Base-by-base conservation (phyloP, 306 rosid species). In the Dryas alaskensis region DNA sequence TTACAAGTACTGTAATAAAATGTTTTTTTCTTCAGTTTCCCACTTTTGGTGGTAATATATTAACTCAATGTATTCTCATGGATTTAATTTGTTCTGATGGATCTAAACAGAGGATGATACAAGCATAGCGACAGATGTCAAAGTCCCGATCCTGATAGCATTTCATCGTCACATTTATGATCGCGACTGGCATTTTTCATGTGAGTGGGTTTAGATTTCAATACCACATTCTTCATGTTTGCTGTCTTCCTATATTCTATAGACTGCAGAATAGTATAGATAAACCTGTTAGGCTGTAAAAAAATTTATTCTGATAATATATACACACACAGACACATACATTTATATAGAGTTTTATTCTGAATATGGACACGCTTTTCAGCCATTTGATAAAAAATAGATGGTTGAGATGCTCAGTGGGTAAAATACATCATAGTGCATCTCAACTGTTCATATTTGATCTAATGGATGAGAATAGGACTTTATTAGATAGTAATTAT, bases 51-150 rank as follows among this genome's bases (percentile, higher is more conserved):
- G 17, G 50, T 43, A 71, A n/a, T 17, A 39, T 52, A n/a, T 42
- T 10, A 54, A 6, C 37, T 22, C 49, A 43, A 25, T 9, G 54
- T 50, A 60, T 13, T 74, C 37, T n/a, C 43, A 49, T 25, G 65
- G 60, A 74, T 62, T 37, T 37, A 77, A 31, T 64, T 66, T 60
- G 42, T 27, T 31, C 17, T 54, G 54, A 58, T 82, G 46, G 44
- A 42, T 66, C 57, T 84, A 70, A 79, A 47, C 88, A 95, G 99
- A 95, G 99, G 99, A 95, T 78, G 99, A 95, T 83, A 95, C 99
- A 69, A 81, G 97, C 82, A 67, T 95, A 78, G 78, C 76, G 1
- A 74, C 87, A 6, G 93, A 90, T 61, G 88, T 95, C 70, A 95
- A 95, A 82, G 90, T 95, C 72, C 99, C 98, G 16, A 92, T 95